A percentile compares a stretch with the other conserved stretches of the same genome.
Evolutionary conservation across 768 basidiomycete species (phyloP).

Genomic region (Lentinus tigrinus): DNA sequence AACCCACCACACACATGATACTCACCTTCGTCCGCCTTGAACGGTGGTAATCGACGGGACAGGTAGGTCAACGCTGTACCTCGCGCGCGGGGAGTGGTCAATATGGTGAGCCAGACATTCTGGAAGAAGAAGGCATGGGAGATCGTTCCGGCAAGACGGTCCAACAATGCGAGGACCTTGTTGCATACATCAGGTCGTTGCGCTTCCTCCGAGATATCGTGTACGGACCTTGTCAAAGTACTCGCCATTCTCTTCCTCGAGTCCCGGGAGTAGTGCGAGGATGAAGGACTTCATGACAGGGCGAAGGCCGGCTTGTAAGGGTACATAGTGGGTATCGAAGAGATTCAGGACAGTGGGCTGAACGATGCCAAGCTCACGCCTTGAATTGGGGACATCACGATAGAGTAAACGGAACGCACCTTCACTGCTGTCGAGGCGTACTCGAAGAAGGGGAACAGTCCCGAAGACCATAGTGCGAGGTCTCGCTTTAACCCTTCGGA

Average conservation of each 20-base stretch:
- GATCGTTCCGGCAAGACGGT: slow-evolving; percentile 80
- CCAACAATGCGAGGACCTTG: slow-evolving; percentile 78
- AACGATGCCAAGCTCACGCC: not conserved
- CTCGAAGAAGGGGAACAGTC: slow-evolving; percentile 97
- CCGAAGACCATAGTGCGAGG: slow-evolving; percentile 90
- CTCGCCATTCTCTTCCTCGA: slow-evolving; percentile 97
- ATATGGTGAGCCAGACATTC: slow-evolving; percentile 91
- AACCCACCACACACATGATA: not conserved
- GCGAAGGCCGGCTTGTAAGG: slow-evolving; percentile 75
- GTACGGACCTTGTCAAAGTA: slow-evolving; percentile 87
- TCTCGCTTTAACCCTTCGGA: slow-evolving; percentile 85
- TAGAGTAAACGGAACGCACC: slow-evolving; percentile 39
- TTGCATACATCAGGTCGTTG: not conserved
- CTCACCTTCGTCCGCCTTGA: slow-evolving; percentile 71
- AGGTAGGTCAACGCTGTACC: slow-evolving; percentile 88
- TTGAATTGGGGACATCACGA: not conserved
- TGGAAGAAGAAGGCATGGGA: slow-evolving; percentile 91
- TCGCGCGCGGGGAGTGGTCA: slow-evolving; percentile 83
- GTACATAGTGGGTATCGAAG: slow-evolving; percentile 92
- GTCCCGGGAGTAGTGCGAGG: slow-evolving; percentile 86
- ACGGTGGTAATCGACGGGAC: slow-evolving; percentile 69
- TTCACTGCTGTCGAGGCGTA: slow-evolving; percentile 99
- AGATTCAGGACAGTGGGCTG: slow-evolving; percentile 86
- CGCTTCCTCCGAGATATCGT: too few species aligned
- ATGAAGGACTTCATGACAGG: slow-evolving; percentile 95